phyloP scores from a whole-genome alignment of 495 filamentous ascomycete species.

The Penicillium ucsense region DNA sequence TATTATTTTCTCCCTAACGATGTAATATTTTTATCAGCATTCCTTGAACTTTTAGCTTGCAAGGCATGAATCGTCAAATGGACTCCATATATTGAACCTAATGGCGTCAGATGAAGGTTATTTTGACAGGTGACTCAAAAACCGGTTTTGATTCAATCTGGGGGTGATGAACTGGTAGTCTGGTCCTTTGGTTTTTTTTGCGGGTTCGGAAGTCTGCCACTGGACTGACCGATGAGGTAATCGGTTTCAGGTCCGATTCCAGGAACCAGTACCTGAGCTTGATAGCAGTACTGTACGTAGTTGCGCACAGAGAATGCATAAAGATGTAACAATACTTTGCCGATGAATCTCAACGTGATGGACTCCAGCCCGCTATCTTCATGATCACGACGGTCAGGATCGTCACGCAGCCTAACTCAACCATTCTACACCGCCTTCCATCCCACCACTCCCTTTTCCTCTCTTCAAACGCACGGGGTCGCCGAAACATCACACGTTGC shows the following conservation, averaged over 20 bases:
- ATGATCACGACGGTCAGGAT: no score
- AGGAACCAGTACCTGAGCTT: no score
- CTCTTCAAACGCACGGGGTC: neutral
- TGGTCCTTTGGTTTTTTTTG: neutral
- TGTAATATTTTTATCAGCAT: no score
- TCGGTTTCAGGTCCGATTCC: neutral
- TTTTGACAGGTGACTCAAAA: constrained; percentile 1
- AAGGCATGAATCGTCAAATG: neutral
- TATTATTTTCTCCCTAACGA: no score
- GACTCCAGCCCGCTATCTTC: no score
- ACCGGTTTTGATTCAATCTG: constrained; percentile 5
- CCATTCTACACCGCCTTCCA: neutral
- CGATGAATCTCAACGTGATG: no score
- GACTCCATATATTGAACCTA: neutral
- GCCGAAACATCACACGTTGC: neutral
- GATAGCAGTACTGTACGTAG: no score
- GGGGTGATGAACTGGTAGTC: neutral
- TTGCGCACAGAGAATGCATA: no score
- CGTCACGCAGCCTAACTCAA: no score
- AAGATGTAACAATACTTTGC: no score
- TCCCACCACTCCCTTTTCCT: neutral
- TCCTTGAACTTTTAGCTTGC: no score
- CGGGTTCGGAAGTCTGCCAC: no score
- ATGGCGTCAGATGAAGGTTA: constrained; percentile 9
- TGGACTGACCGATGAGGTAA: neutral